Base-by-base conservation (phyloP, 805 yeast genomes). In the Lipomyces chichibuensis region DNA sequence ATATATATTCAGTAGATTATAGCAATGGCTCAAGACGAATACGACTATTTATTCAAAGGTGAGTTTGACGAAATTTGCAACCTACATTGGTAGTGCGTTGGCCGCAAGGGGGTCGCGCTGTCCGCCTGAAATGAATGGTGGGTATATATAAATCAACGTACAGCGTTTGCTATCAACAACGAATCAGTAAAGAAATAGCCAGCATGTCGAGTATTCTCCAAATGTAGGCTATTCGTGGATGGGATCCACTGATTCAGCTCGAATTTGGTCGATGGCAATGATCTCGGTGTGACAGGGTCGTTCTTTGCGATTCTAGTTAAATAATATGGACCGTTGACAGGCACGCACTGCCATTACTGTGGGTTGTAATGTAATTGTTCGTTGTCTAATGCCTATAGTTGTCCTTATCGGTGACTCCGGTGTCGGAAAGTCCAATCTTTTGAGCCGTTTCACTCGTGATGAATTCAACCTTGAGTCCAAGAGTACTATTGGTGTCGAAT, bases 371-470 rank as follows among this genome's bases (percentile, higher is more conserved):
- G 49, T 8, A 8, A 43, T 43, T 43, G 25, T 13, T 25, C 62
- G 8, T 57, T 8, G 39, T 35, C 68, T 65, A 20, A 61, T 39
- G 25, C 20, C 53, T n/a, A 14, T 43, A 84, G 92, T 95, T 73
- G 98, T 94, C 53, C 85, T 94, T 77, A 94, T 95, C 78, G 98
- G 98, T 57, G 98, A 95, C 79, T 91, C 97, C 13, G 96, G 97
- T 64, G 98, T 95, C 61, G 99, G 99, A 67, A 94, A 94, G 78
- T 91, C 98, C 75, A 95, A 95, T 81, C 84, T 94, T 67, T 84
- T 94, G 64, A 91, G 97, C 62, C 87, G 99, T 74, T 94, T 94
- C 83, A 92, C 98, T 13, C 87, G 97, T 70, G 93, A 94, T 80
- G 98, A 94, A 80, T 94, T 95, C 83, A 92, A 93, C 80, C 84